Conservation (phyloP, 306 rosid species). For the Lablab purpureus region DNA sequence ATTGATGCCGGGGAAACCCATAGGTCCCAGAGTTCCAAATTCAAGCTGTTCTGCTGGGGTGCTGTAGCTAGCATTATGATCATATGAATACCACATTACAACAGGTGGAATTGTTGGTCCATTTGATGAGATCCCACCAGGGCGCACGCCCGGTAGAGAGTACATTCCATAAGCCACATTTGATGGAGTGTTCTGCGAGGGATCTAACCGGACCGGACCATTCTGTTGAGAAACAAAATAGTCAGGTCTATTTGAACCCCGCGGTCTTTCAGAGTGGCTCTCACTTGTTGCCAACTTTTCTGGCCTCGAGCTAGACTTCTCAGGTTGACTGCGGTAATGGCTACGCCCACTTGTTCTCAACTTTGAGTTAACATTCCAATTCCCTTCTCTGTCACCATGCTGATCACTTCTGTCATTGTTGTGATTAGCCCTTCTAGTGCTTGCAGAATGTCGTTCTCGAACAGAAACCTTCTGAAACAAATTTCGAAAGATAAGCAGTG, state of each 20-base stretch:
- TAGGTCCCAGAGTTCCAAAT: conserved; percentile 77
- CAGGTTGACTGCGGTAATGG: conserved; percentile 64
- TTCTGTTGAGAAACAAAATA: conserved; percentile 59
- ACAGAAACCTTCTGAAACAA: conserved; percentile 66
- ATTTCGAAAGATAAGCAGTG: conserved; percentile 2
- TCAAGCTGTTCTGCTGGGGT: conserved; percentile 69
- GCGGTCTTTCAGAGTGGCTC: conserved; percentile 65
- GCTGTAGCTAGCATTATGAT: conserved; percentile 49
- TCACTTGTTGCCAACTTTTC: conserved; percentile 66
- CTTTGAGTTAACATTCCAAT: conserved; percentile 69
- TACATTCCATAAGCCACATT: conserved; percentile 72
- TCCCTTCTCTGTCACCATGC: conserved; percentile 80
- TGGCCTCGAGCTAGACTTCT: conserved; percentile 60
- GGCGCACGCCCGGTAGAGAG: conserved; percentile 63
- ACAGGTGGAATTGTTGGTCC: conserved; percentile 72
- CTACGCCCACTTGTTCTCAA: conserved; percentile 65
- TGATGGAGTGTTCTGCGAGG: conserved; percentile 55
- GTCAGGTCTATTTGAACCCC: conserved; percentile 74
- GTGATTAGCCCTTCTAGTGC: conserved; percentile 70
- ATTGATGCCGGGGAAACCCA: conserved; percentile 59
- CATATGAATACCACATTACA: conserved; percentile 81
- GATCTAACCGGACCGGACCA: conserved; percentile 61
- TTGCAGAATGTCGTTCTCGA: conserved; percentile 69
- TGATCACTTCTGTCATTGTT: conserved; percentile 70
- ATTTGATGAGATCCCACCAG: conserved; percentile 63